These are phyloP conservation scores for Trametes pubescens DNA, from an alignment of 1,284 basidiomycete species.

Conservation along the genomic window DNA sequence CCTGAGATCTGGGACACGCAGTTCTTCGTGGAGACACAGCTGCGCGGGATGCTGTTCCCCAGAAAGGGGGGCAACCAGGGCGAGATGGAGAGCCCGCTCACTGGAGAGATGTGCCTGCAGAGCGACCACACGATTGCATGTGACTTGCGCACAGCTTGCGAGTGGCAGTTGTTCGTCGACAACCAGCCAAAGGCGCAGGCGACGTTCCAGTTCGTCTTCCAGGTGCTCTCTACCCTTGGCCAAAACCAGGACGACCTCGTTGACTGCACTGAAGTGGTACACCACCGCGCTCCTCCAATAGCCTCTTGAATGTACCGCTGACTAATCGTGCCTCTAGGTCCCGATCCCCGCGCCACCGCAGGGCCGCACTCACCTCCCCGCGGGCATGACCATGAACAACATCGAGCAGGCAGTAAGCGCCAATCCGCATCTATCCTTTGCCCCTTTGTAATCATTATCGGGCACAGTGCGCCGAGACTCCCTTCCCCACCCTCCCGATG, in stretches of 20 bases:
- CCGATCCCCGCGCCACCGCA: slow-evolving; percentile 42
- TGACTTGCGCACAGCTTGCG: slow-evolving; percentile 35
- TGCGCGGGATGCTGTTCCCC: slow-evolving; percentile 37
- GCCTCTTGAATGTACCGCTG: neutral
- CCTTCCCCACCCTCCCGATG: slow-evolving; percentile 29
- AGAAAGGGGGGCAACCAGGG: slow-evolving; percentile 30
- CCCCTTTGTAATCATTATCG: neutral
- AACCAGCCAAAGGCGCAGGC: slow-evolving; percentile 39
- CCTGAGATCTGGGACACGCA: slow-evolving; percentile 23
- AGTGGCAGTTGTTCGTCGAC: slow-evolving; percentile 49
- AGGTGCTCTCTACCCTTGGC: slow-evolving; percentile 41
- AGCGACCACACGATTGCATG: slow-evolving; percentile 42
- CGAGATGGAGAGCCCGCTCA: slow-evolving; percentile 30
- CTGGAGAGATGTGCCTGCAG: slow-evolving; percentile 39
- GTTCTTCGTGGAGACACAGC: slow-evolving; percentile 26
- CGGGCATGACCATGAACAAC: slow-evolving; percentile 41
- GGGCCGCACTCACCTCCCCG: slow-evolving; percentile 44
- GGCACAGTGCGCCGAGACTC: slow-evolving; percentile 22
- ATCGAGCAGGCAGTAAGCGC: slow-evolving; percentile 46
- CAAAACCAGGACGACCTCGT: slow-evolving; percentile 35
- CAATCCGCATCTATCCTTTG: too few species aligned
- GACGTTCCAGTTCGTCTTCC: slow-evolving; percentile 41
- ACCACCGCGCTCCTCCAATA: neutral
- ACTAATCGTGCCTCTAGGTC: slow-evolving; percentile 5
- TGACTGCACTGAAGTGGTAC: slow-evolving; percentile 38